Evolutionary conservation across 139 green algal species (phyloP), one percentile per base, ranked within the genome.

Genomic region (Astrephomene gubernaculifera): DNA sequence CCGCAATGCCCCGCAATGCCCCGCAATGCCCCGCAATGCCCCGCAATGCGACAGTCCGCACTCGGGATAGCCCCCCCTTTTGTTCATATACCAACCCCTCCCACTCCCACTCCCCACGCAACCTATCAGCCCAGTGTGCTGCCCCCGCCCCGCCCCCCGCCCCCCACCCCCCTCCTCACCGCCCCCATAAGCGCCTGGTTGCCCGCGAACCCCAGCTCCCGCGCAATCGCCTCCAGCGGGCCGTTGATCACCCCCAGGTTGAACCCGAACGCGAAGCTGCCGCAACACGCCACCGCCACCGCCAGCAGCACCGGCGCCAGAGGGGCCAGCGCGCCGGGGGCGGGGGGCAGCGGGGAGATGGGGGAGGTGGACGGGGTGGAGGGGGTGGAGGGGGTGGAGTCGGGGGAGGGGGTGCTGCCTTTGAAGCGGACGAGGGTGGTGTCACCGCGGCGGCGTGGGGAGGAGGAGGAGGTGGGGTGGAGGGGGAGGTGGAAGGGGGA

Each of bases 221-320:
- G 29, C 0, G 96, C 93, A 54, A 99, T 95, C 1, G 87, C 85
- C 43, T 96, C 93, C 53, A 99, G 91, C 0, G 97, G 95, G 1
- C 96, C 96, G 69, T 99, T 99, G 24, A 99, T 88, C 33, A 98
- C 92, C 1, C 90, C 94, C 25, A 98, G 89, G 82, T 98, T 94
- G 89, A 95, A 97, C 22, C 96, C 96, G 83, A 98, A 98, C 4
- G 86, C 76, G 21, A 98, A 91, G n/a, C 94, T 95, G 21, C 95
- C 95, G 60, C 90, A 72, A 76, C 85, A 89, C 12, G 94, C 93
- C 24, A 98, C 82, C 35, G 64, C 76, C 27, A 96, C 93, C 41
- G 84, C 68, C 29, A 81, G 38, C 6, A 95, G 73, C n/a, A 95
- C 92, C 7, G 86, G 76, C 0, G 36, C 71, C 31, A 92, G 72